phyloP scores from a whole-genome alignment of 1,284 basidiomycete genomes.

The Ustilago lituana region DNA sequence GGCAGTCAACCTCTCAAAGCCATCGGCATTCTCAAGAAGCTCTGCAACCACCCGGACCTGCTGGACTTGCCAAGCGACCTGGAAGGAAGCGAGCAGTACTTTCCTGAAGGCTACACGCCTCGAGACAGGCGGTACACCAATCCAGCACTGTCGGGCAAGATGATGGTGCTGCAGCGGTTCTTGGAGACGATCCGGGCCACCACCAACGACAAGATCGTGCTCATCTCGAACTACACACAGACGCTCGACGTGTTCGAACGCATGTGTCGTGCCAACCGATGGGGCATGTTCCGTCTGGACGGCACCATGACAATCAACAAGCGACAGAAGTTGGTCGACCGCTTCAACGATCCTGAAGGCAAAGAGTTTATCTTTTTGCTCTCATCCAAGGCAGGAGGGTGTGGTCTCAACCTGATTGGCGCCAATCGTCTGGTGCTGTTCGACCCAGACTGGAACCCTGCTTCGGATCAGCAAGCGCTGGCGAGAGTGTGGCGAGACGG shows the following conservation, averaged over 20 bases:
- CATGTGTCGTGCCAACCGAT: conserved; percentile 72
- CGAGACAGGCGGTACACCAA: conserved; percentile 62
- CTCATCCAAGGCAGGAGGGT: conserved; percentile 98
- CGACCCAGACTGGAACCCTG: conserved; percentile 99
- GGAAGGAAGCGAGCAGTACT: conserved; percentile 81
- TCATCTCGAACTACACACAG: conserved; percentile 98
- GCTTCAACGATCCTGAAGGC: conserved; percentile 94
- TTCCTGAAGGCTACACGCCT: conserved; percentile 83
- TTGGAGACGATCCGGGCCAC: conserved; percentile 59
- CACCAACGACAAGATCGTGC: conserved; percentile 88
- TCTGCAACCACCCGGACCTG: conserved; percentile 96
- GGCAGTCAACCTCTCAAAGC: conserved; percentile 97
- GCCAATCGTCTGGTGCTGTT: conserved; percentile 96
- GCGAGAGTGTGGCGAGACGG: conserved; percentile 99
- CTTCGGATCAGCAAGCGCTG: conserved; percentile 96
- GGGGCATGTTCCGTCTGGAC: conserved; percentile 90
- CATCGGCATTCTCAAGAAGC: conserved; percentile 94
- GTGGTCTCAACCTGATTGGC: conserved; percentile 98
- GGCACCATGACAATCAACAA: conserved; percentile 93
- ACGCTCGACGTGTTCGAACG: conserved; percentile 80
- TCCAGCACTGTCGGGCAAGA: conserved; percentile 69
- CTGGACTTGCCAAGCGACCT: conserved; percentile 88
- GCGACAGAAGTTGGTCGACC: conserved; percentile 94
- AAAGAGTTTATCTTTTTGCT: conserved; percentile 96
- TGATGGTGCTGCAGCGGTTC: conserved; percentile 83